Evolutionary conservation across 495 filamentous ascomycete species (phyloP).

Genomic region (Aspergillus taichungensis): DNA sequence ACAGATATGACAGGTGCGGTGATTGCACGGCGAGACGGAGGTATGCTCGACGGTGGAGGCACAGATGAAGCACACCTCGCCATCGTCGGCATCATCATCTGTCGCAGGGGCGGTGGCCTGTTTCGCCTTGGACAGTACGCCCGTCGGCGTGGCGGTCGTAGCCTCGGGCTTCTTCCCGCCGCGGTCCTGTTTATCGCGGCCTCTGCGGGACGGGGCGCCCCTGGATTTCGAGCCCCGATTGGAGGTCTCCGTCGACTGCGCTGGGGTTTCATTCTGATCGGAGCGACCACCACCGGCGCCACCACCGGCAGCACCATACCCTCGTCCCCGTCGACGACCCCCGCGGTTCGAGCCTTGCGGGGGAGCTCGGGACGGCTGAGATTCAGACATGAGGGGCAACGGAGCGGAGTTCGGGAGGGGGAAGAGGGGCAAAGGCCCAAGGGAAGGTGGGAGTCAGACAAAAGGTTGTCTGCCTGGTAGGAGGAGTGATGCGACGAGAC

Average conservation of each 20-base stretch:
- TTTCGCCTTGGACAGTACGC: constrained; percentile 16
- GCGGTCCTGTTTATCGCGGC: constrained; percentile 21
- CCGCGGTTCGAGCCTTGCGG: constrained; percentile 27
- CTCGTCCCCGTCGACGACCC: constrained; percentile 35
- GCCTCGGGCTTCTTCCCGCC: constrained; percentile 8
- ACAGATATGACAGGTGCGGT: constrained; percentile 93
- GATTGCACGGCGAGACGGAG: constrained; percentile 85
- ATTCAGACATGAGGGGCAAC: constrained; percentile 28
- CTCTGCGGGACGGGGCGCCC: constrained; percentile 22
- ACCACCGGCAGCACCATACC: not conserved
- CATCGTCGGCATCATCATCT: constrained; percentile 55
- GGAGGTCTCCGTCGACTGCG: constrained; percentile 14
- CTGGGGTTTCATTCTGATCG: constrained; percentile 16
- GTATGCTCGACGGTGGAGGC: constrained; percentile 77
- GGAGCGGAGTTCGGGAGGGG: not conserved
- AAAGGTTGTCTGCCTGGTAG: too few species aligned
- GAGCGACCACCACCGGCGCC: constrained; percentile 18
- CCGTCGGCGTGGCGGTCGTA: constrained; percentile 3
- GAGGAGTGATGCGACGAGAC: constrained; percentile 1
- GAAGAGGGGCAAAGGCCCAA: not conserved
- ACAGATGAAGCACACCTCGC: constrained; percentile 93
- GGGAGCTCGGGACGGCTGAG: constrained; percentile 17
- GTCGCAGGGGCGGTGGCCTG: constrained; percentile 18
- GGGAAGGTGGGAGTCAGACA: not conserved
- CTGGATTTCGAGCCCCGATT: constrained; percentile 19